Base-by-base conservation (phyloP, 805 yeast species). In the Nakazawaea wickerhamii region DNA sequence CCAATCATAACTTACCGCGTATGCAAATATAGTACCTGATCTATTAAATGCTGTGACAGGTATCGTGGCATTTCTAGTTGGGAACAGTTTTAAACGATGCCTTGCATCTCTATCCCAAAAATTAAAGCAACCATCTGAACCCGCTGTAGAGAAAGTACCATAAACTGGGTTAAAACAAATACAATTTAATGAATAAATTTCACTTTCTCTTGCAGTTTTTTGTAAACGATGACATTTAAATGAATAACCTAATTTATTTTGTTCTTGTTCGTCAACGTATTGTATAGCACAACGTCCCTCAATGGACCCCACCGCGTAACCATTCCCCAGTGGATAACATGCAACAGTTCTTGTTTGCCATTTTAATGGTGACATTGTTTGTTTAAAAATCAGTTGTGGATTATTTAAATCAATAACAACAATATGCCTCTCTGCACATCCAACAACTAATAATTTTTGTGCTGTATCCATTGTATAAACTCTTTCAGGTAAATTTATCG, bases 241-340 rank as follows among this genome's bases (percentile, higher is more conserved):
- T 4, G 96, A 82, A 60, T 91, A 93, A 3, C 93, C 93, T 27
- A 60, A 60, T 51, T 77, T 74, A 43, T 72, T 71, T 55, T 84
- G 95, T 53, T 84, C 88, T 40, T 71, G 71, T 19, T 87, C 96
- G 54, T 86, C 95, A 42, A 91, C 79, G 59, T 90, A 93, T 59
- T 88, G 95, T 53, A 93, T 81, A 11, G 95, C 95, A 65, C 98
- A 88, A 51, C 99, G 75, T 26, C 98, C 98, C 65, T 93, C 99
- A 36, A 91, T 78, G 5, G 95, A 83, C 4, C 96, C 98, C 38
- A 93, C 65, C 1, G 96, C 96, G 63, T 75, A 93, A 8, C 98
- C 97, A 55, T 85, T 82, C 10, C 95, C 98, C 49, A 79, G 81
- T n/a, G 90, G 90, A 60, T 81, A 87, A 59, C 98, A 91, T 11